These are phyloP conservation scores for Raphanus hybrid DNA, from an alignment of 441 rosid species.

Conservation along the genomic window DNA sequence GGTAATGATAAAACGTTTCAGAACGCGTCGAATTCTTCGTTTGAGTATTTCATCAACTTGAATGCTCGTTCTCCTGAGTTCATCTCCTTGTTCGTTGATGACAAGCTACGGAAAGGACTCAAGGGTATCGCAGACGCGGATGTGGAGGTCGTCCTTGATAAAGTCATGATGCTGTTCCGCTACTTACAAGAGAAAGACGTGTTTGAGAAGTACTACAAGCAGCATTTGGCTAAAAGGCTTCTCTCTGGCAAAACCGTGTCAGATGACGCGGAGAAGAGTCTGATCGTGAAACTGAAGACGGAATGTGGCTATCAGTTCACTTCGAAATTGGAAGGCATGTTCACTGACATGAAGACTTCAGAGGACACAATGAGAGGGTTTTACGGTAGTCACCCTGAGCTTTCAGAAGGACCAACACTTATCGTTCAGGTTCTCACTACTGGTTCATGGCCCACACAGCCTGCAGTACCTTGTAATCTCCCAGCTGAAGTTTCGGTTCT, in stretches of 20 bases:
- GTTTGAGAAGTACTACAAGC: constrained; percentile 93
- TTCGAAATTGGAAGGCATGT: constrained; percentile 95
- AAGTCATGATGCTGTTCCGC: constrained; percentile 97
- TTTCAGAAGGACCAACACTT: constrained; percentile 82
- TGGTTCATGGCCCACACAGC: constrained; percentile 95
- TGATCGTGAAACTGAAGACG: constrained; percentile 92
- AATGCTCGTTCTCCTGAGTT: constrained; percentile 90
- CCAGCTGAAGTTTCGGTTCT: constrained; percentile 85
- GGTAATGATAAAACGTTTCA: constrained; percentile 90
- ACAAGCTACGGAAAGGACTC: constrained; percentile 88
- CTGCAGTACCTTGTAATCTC: constrained; percentile 78
- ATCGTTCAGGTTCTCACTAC: constrained; percentile 94
- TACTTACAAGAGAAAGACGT: constrained; percentile 97
- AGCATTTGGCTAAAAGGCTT: constrained; percentile 92
- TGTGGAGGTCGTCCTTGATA: constrained; percentile 86
- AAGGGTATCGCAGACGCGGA: constrained; percentile 89
- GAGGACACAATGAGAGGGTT: constrained; percentile 90
- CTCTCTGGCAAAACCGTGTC: constrained; percentile 88
- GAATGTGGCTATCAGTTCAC: constrained; percentile 97
- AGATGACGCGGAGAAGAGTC: constrained; percentile 93
- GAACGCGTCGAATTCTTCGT: constrained; percentile 91
- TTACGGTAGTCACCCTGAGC: constrained; percentile 72
- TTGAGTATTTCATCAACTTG: constrained; percentile 89
- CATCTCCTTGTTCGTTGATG: constrained; percentile 91
- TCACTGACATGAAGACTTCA: constrained; percentile 96